Evolutionary conservation across 2,329 filamentous ascomycete species (phyloP), one percentile per base, ranked within the genome.

Genomic region (Scleromitrula shiraiana): DNA sequence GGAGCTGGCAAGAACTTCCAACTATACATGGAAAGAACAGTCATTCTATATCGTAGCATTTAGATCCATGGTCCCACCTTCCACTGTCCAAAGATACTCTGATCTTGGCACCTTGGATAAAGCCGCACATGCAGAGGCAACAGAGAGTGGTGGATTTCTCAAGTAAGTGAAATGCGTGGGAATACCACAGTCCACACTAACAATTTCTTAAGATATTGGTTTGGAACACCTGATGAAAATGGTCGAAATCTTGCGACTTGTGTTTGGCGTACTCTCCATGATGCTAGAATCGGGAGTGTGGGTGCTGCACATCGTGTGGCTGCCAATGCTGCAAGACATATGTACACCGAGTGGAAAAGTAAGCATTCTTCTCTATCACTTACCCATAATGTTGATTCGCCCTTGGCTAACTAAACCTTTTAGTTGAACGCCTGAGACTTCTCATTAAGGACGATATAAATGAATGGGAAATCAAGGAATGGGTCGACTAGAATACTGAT

Each of bases 21-120:
- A 67, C 5, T 67, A 75, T 54, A 52, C 49, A 2, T 91, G 85
- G 80, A 75, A 70, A 46, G 70, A 74, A 50, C 76, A 74, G 41
- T 74, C 71, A 23, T 95, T 91, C 69, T 95, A 91, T 67, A 81
- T 93, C 48, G 88, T 95, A 33, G 83, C 83, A 4, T 95, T 95
- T 67, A 77, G 87, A 14, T 91, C 85, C 5, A 76, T 74, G 54
- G 78, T 95, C 48, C 80, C 81, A 30, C 72, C 76, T 2, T 76
- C 73, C 10, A 84, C 83, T 1, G 79, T 88, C 53, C 27, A 41
- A 22, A 38, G 42, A 19, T 79, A 80, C 50, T 76, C 77, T 9
- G 74, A 83, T 50, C 74, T 95, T 32, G 82, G 82, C 33, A 72
- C 74, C 22, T 73, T 95, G 26, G 90, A 95, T 66, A 82, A 83